phyloP scores from a whole-genome alignment of 371 early-diverging fungal genomes.

The Actinomortierella ambigua region DNA sequence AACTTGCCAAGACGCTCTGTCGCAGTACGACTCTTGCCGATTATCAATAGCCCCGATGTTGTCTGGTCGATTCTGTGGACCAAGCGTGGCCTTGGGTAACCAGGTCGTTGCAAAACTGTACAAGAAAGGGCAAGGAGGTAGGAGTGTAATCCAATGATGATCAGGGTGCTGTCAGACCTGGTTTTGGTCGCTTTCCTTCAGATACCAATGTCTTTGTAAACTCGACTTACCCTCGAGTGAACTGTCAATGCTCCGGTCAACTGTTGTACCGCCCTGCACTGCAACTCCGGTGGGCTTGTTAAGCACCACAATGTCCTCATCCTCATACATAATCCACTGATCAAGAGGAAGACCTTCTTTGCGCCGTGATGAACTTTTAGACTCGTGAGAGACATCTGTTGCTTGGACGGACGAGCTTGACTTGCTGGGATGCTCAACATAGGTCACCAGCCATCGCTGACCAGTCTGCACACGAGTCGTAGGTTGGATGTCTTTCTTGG shows the following conservation, averaged over 20 bases:
- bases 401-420: slow-evolving; percentile 7
- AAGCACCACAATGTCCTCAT: slow-evolving; percentile 16
- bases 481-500: no score
- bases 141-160: background rate
- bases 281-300: slow-evolving; percentile 29
- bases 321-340: slow-evolving; percentile 29
- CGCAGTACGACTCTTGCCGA: slow-evolving; percentile 29
- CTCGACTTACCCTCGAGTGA: slow-evolving; percentile 14
- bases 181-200: background rate
- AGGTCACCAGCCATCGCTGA: no score
- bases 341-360: slow-evolving; percentile 10
- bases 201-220: background rate
- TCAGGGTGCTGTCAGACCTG: background rate
- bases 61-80: slow-evolving; percentile 34
- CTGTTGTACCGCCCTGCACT: slow-evolving; percentile 26
- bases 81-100: slow-evolving; percentile 16
- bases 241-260: slow-evolving; percentile 10
- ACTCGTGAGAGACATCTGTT: background rate
- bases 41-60: slow-evolving; percentile 25
- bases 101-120: slow-evolving; percentile 13
- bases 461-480: no score
- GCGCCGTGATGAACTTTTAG: background rate
- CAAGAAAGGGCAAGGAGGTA: background rate
- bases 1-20: slow-evolving; percentile 24
- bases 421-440: no score